Evolutionary conservation across 1,284 basidiomycete genomes (phyloP), one percentile per base, ranked within the genome.

Genomic region (Kalmanozyma brasiliensis): DNA sequence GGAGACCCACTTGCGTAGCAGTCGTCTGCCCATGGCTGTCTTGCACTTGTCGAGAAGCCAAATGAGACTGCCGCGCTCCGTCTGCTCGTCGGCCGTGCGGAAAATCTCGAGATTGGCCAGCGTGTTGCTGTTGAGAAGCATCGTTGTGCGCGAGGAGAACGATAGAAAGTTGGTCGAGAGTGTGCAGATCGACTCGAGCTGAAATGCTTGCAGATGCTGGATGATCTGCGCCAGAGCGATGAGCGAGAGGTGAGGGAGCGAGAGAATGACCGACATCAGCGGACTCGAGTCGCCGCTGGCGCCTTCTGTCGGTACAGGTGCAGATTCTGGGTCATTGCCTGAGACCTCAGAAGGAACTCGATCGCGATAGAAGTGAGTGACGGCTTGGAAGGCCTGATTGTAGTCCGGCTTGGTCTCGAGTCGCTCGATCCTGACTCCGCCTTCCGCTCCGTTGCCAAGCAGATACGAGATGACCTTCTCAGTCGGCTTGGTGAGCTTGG

Each of bases 91-190:
- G 74, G 92, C 64, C 7, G 52, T 48, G 13, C 46, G 56, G 46
- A 76, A 57, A 30, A 73, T 66, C 26, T 73, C 60, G 84, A 98
- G 84, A 77, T 98, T 97, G 24, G 86, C 86, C 14, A 98, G 84
- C 0, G 95, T 96, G 78, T 93, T 94, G 35, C 89, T 89, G 55
- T 90, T 92, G 43, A 98, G 85, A 14, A 94, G 86, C 94, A 98
- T 96, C 68, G 92, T 90, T 0, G 89, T 87, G 40, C 88, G 87
- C 8, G 66, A 65, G 1, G 90, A 86, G 77, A 98, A 98, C 73
- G 84, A 77, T 2, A 58, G 53, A 46, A 81, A 96, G 74, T 91
- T 75, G 90, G 34, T 65, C 8, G 64, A 47, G 8, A 63, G 55
- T 9, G 55, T 63, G 49, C 78, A 77, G 41, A 79, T 71, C 29